phyloP scores from a whole-genome alignment of 2,329 filamentous ascomycete genomes.

The Pseudocercospora pini-densiflorae region DNA sequence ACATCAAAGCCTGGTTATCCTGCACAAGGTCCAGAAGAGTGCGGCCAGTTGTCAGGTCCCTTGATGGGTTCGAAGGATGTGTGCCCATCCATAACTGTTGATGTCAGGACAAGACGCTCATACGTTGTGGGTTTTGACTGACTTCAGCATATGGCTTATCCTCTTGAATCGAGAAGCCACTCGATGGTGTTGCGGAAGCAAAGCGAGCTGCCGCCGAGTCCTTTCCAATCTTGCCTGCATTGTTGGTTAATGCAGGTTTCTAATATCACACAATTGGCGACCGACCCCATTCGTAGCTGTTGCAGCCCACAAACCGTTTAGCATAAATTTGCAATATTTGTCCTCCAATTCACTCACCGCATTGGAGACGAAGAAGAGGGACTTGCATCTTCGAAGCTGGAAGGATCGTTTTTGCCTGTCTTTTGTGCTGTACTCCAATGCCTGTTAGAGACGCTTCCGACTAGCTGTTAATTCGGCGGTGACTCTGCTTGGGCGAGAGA shows the following conservation, averaged over 20 bases:
- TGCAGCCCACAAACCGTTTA: constrained; percentile 67
- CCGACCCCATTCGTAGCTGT: constrained; percentile 96
- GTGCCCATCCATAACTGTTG: constrained; percentile 97
- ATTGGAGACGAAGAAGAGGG: constrained; percentile 82
- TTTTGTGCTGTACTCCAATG: background rate
- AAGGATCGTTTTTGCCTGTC: too few species aligned
- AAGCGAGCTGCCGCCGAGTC: constrained; percentile 88
- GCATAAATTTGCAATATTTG: background rate
- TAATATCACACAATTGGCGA: background rate
- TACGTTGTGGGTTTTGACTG: constrained; percentile 30
- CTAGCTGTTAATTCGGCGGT: background rate
- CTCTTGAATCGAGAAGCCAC: constrained; percentile 75
- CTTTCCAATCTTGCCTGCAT: constrained; percentile 77
- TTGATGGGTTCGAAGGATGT: constrained; percentile 93
- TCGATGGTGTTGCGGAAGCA: constrained; percentile 79
- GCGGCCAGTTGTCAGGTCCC: constrained; percentile 80
- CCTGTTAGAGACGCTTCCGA: background rate
- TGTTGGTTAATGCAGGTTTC: constrained; percentile 7
- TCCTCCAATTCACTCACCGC: constrained; percentile 55
- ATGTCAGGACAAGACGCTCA: constrained; percentile 30
- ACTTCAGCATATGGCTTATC: constrained; percentile 96
- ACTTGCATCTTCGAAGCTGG: constrained; percentile 64
- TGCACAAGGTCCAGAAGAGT: constrained; percentile 85
- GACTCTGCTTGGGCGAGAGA: background rate
- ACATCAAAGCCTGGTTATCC: constrained; percentile 84